Evolutionary conservation across 257 asterid species (phyloP).

Genomic region (Ilex asprella): DNA sequence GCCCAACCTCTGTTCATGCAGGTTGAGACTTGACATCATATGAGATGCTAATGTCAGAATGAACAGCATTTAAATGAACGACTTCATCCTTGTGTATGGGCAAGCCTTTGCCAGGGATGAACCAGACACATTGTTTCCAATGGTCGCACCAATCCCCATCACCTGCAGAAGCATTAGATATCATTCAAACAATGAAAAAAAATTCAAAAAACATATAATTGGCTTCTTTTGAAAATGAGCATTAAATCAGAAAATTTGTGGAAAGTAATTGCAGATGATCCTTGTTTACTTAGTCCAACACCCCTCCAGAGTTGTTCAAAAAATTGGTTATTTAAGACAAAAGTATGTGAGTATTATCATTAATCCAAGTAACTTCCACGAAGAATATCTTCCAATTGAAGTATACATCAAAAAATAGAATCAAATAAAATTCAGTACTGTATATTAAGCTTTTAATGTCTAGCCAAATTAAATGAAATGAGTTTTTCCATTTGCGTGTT

Average conservation of each 20-base stretch:
- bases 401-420: too few species aligned
- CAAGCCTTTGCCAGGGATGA: conserved; percentile 50
- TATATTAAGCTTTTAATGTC: too few species aligned
- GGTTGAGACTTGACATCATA: conserved; percentile 40
- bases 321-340: too few species aligned
- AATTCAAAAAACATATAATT: background rate
- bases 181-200: background rate
- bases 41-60: conserved; percentile 54
- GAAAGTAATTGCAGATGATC: background rate
- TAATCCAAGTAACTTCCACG: too few species aligned
- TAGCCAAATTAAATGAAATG: background rate
- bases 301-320: background rate
- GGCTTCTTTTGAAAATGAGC: background rate
- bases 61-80: conserved; percentile 53
- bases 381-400: too few species aligned
- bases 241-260: background rate
- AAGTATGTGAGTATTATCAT: too few species aligned
- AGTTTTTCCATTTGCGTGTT: too few species aligned
- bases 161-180: conserved; percentile 33
- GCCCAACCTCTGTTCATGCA: conserved; percentile 24
- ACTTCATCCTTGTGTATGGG: conserved; percentile 50
- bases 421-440: too few species aligned
- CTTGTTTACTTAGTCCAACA: background rate
- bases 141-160: conserved; percentile 82
- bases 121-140: conserved; percentile 95